phyloP scores from a whole-genome alignment of 2,329 filamentous ascomycete species.

The Microascus cirrosus region DNA sequence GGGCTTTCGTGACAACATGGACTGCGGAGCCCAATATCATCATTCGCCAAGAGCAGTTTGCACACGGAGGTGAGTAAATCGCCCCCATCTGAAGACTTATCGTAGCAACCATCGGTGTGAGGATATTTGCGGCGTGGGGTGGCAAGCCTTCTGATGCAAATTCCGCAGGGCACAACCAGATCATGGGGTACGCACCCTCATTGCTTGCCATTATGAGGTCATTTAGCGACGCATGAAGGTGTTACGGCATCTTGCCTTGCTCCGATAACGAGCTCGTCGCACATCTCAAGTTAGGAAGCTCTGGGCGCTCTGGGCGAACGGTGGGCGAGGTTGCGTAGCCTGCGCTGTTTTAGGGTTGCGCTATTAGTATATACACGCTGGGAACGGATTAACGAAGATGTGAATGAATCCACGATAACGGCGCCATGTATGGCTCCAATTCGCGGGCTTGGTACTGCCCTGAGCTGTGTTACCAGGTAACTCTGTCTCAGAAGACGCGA shows the following conservation, averaged over 20 bases:
- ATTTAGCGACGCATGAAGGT: conserved; percentile 34
- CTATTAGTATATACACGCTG: no score
- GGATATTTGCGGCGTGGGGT: background rate
- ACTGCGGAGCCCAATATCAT: conserved; percentile 29
- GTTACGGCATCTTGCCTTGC: background rate
- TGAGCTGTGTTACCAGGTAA: no score
- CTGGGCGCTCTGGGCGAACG: no score
- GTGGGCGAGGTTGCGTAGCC: no score
- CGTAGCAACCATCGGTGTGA: background rate
- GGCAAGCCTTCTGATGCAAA: background rate
- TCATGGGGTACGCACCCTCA: conserved; percentile 55
- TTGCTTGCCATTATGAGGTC: conserved; percentile 53
- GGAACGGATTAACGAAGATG: no score
- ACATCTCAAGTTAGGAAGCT: background rate
- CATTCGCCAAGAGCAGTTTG: conserved; percentile 42
- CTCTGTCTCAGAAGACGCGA: background rate
- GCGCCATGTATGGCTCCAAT: no score
- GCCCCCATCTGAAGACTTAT: background rate
- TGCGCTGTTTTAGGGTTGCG: no score
- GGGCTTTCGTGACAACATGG: conserved; percentile 37
- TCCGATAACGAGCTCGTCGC: background rate
- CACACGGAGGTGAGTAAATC: conserved; percentile 40
- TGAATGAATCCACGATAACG: no score
- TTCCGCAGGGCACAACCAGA: conserved; percentile 52
- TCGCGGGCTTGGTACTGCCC: no score